Evolutionary conservation across 148 eudicot genomes (phyloP).

Genomic region (Gaultheria prostrata): DNA sequence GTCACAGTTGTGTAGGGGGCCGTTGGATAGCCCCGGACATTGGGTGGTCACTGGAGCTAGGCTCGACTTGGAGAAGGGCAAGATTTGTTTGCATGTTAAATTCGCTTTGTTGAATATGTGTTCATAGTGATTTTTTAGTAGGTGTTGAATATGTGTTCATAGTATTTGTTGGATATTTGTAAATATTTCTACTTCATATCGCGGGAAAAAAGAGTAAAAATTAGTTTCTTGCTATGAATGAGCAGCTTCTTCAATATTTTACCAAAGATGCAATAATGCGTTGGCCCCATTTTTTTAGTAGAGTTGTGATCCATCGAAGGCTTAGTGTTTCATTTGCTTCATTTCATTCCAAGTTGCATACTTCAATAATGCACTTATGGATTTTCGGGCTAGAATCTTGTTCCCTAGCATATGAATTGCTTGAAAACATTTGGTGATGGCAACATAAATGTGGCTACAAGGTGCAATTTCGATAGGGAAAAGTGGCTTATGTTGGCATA

Average conservation of each 20-base stretch:
- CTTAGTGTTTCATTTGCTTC: no score
- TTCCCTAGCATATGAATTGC: no score
- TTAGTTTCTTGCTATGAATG: not conserved
- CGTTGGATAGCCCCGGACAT: slow-evolving; percentile 70
- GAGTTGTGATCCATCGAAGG: no score
- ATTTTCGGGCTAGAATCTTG: no score
- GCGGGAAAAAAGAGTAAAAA: not conserved
- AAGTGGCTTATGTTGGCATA: no score
- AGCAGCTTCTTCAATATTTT: not conserved
- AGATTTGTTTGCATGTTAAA: slow-evolving; percentile 61
- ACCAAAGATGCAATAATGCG: no score
- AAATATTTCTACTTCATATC: not conserved
- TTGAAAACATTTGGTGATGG: no score
- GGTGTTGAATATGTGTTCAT: slow-evolving; percentile 39
- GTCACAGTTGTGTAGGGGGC: slow-evolving; percentile 57
- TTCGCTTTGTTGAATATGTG: slow-evolving; percentile 58
- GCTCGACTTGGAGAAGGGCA: slow-evolving; percentile 53
- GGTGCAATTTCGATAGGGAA: no score
- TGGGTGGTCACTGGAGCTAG: slow-evolving; percentile 86
- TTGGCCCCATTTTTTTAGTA: no score
- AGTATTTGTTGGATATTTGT: not conserved
- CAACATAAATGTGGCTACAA: no score
- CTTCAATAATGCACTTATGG: no score
- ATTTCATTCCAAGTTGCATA: no score
- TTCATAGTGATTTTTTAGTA: not conserved